phyloP scores from a whole-genome alignment of 2,329 filamentous ascomycete species.

The Colletotrichum scovillei region DNA sequence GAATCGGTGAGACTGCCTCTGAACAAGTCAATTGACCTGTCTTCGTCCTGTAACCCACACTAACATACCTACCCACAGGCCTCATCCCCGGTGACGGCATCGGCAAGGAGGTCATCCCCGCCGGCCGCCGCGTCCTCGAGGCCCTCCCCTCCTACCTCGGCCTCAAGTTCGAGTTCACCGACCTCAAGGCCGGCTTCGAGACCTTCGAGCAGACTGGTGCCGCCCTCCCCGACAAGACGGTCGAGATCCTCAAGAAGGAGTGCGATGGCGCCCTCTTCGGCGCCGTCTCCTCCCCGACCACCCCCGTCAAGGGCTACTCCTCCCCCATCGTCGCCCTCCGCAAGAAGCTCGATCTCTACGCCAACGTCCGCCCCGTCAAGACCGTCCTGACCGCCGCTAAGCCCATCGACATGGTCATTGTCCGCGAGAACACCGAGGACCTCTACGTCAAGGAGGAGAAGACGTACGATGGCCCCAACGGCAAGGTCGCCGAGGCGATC shows the following conservation, averaged over 20 bases:
- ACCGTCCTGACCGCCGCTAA: conserved; percentile 72
- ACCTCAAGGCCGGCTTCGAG: conserved; percentile 93
- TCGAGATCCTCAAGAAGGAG: conserved; percentile 87
- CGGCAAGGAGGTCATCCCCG: conserved; percentile 97
- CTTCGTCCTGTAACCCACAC: background rate
- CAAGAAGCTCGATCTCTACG: conserved; percentile 94
- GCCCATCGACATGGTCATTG: conserved; percentile 96
- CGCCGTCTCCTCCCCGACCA: conserved; percentile 91
- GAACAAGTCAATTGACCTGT: background rate
- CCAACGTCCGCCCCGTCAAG: conserved; percentile 97
- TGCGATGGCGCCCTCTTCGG: conserved; percentile 98
- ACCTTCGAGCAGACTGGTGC: conserved; percentile 91
- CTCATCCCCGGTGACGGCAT: conserved; percentile 99
- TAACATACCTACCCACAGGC: conserved; percentile 61
- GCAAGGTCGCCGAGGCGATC: conserved; percentile 93
- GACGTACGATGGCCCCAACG: conserved; percentile 78
- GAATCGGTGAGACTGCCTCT: conserved; percentile 48
- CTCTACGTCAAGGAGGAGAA: conserved; percentile 97
- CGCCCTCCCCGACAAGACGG: conserved; percentile 90
- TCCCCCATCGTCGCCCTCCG: conserved; percentile 96
- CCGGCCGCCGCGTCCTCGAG: conserved; percentile 91
- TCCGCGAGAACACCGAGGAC: conserved; percentile 98
- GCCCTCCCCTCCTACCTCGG: conserved; percentile 90
- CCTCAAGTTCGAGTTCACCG: conserved; percentile 92
- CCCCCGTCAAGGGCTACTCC: conserved; percentile 92